Evolutionary conservation across 208 protist species (phyloP).

Genomic region (Leishmania arabica): DNA sequence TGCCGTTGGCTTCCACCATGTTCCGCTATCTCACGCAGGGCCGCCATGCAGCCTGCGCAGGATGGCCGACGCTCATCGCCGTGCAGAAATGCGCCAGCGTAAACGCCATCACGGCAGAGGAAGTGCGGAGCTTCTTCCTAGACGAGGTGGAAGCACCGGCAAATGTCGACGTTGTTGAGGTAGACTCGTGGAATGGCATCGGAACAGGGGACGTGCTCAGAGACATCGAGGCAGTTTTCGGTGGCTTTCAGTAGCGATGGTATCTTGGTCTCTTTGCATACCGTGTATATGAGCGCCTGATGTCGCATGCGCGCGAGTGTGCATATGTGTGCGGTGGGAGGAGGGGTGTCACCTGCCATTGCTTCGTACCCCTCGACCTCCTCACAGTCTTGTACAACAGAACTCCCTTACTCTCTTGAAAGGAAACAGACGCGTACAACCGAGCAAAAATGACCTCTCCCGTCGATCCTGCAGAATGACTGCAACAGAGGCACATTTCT

Average conservation of each 20-base stretch:
- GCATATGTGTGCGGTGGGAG: background rate
- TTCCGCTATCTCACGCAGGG: slow-evolving; percentile 41
- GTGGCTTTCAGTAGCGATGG: background rate
- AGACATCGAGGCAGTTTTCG: background rate
- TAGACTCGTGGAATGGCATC: slow-evolving; percentile 82
- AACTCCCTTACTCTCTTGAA: background rate
- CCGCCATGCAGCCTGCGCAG: slow-evolving; percentile 34
- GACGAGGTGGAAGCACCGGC: background rate
- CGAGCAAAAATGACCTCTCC: background rate
- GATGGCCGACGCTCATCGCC: slow-evolving; percentile 60
- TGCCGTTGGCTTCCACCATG: slow-evolving; percentile 43
- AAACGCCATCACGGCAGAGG: slow-evolving; percentile 48
- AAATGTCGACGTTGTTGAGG: slow-evolving; percentile 38
- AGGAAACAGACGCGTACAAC: background rate
- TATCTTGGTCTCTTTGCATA: background rate
- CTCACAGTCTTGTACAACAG: background rate
- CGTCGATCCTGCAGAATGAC: background rate
- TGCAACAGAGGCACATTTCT: background rate
- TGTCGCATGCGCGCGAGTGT: background rate
- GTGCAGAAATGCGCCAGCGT: slow-evolving; percentile 61
- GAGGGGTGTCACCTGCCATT: background rate
- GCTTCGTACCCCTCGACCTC: background rate
- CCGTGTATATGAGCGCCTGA: background rate
- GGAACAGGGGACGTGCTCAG: slow-evolving; percentile 54
- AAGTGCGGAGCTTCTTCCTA: slow-evolving; percentile 42